Evolutionary conservation across 2,329 filamentous ascomycete genomes (phyloP), one percentile per base, ranked within the genome.

Genomic region (Scedosporium minutisporum): DNA sequence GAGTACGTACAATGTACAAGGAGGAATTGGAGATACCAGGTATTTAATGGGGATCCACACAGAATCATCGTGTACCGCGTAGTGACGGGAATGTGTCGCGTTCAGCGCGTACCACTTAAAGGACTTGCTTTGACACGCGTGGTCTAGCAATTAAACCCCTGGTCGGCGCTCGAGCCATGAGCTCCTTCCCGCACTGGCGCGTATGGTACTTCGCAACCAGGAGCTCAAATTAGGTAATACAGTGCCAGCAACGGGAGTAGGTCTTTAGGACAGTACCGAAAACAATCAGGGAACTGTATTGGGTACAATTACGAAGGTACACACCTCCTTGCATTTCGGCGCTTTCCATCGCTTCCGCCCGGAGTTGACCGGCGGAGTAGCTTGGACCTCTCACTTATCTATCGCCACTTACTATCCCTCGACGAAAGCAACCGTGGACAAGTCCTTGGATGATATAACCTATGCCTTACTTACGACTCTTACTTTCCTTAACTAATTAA

Each of bases 61-160:
- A 42, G 29, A 41, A 33, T 55, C 27, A n/a, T 42, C 60, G 21
- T 55, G 60, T 61, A 42, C 33, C 60, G 60, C 60, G 60, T 61
- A 18, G 25, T 57, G 25, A 33, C 25, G 27, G 14, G 27, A 38
- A 23, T 33, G 46, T 42, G 33, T 61, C 60, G 60, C 60, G 60
- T 61, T 42, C 46, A 38, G 38, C 60, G 60, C 60, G 60, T 61
- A 33, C 25, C 25, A 29, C 33, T 33, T 51, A 33, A 61, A 14
- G 60, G 46, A 57, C 60, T 61, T 46, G 60, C 42, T 33, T 29
- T 9, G 12, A 55, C 10, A 25, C 60, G 60, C 60, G 48, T 61
- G n/a, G 33, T 33, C 23, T 33, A 38, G 27, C 60, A 61, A 61
- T 61, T 61, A 55, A 61, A 55, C 27, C 60, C 60, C 60, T 55